phyloP scores from a whole-genome alignment of 257 asterid genomes.

The Przewalskia tangutica region DNA sequence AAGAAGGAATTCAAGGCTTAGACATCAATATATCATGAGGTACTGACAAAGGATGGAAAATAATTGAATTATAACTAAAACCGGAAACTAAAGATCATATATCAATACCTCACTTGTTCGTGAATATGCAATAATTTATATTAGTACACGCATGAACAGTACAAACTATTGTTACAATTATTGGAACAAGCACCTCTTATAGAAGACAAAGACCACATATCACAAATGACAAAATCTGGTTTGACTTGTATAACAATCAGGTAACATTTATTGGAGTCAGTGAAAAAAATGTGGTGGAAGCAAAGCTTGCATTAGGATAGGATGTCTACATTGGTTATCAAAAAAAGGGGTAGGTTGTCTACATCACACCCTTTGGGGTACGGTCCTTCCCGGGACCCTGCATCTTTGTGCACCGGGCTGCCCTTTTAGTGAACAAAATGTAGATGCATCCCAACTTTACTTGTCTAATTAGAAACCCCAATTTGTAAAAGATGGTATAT shows the following conservation, averaged over 20 bases:
- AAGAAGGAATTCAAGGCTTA: slow-evolving; percentile 14
- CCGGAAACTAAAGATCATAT: background rate
- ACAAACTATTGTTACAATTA: background rate
- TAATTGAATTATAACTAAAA: background rate
- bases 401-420: no score
- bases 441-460: background rate
- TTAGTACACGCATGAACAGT: background rate
- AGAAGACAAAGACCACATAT: background rate
- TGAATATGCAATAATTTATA: background rate
- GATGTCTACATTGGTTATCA: no score
- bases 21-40: slow-evolving; percentile 10
- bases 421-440: background rate
- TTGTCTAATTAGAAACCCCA: background rate
- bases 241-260: background rate
- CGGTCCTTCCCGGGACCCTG: no score
- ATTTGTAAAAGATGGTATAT: background rate
- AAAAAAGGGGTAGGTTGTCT: no score
- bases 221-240: background rate
- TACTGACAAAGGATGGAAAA: background rate
- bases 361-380: no score
- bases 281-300: background rate
- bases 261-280: background rate
- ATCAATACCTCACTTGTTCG: background rate
- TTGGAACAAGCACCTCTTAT: background rate
- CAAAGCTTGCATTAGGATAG: no score